Conservation (phyloP, 495 filamentous ascomycete species). For the Aspergillus olivimuriae region DNA sequence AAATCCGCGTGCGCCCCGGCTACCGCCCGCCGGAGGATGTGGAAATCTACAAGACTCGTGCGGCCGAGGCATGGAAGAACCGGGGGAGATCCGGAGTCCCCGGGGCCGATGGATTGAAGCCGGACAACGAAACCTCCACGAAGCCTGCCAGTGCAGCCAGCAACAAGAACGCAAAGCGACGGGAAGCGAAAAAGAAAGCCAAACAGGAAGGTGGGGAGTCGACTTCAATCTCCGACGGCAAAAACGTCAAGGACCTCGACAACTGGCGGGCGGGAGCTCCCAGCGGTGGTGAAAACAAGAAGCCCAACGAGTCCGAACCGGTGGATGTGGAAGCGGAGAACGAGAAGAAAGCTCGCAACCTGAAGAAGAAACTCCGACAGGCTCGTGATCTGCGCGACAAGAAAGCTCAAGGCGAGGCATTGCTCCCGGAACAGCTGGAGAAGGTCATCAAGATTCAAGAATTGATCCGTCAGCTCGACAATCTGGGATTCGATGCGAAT, state of each 20-base stretch:
- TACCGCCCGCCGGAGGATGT: conserved; percentile 96
- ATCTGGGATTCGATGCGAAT: conserved; percentile 72
- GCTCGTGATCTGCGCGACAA: conserved; percentile 85
- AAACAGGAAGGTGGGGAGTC: conserved; percentile 50
- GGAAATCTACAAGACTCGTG: conserved; percentile 90
- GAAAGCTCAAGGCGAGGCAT: conserved; percentile 73
- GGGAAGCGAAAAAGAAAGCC: conserved; percentile 83
- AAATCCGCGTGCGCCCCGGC: conserved; percentile 88
- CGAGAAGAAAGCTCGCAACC: conserved; percentile 84
- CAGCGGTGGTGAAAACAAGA: conserved; percentile 7
- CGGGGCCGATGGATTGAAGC: conserved; percentile 59
- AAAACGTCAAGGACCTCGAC: conserved; percentile 27
- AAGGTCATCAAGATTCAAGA: conserved; percentile 97
- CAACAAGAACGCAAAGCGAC: conserved; percentile 92
- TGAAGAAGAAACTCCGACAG: conserved; percentile 95
- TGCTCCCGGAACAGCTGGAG: conserved; percentile 92
- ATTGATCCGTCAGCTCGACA: conserved; percentile 80
- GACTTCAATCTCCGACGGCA: too few relatives aligned
- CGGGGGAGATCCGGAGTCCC: conserved; percentile 72
- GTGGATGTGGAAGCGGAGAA: conserved; percentile 68
- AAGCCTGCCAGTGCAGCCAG: conserved; percentile 44
- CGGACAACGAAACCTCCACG: conserved; percentile 41
- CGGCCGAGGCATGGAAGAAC: conserved; percentile 78
- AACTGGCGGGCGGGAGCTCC: conserved; percentile 26
- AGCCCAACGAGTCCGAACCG: conserved; percentile 17